Percentiles rank a stretch among this genome's conserved stretches.
phyloP scores from a whole-genome alignment of 768 basidiomycete species.

The Boletales sp. region DNA sequence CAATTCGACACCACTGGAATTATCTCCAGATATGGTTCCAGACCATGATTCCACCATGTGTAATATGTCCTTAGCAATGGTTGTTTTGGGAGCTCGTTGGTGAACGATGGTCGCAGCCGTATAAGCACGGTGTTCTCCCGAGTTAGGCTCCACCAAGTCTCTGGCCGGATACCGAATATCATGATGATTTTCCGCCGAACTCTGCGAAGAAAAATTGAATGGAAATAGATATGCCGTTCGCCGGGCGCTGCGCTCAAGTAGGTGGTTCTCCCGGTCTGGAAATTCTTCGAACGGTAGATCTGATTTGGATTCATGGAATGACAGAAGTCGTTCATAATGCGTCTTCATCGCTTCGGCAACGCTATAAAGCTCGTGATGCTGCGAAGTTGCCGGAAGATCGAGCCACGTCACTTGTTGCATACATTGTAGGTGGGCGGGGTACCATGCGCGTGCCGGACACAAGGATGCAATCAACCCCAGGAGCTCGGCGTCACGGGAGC shows the following conservation, averaged over 20 bases:
- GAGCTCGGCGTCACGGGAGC: conserved; percentile 22
- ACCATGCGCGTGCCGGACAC: conserved; percentile 34
- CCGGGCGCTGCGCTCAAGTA: conserved; percentile 13
- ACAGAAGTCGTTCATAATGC: conserved; percentile 15
- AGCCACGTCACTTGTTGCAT: conserved; percentile 39
- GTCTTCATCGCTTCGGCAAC: conserved; percentile 25
- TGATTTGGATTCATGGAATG: conserved; percentile 3
- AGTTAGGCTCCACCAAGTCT: not conserved
- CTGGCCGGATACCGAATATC: conserved; percentile 10
- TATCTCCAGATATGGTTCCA: not conserved
- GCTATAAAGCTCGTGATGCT: conserved; percentile 27
- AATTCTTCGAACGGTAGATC: not conserved
- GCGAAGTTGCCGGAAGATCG: conserved; percentile 19
- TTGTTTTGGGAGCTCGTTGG: not conserved
- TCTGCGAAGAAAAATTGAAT: not conserved
- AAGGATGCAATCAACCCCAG: conserved; percentile 32
- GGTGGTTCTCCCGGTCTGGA: conserved; percentile 1
- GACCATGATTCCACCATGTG: conserved; percentile 9
- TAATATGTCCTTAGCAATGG: not conserved
- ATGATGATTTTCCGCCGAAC: not conserved
- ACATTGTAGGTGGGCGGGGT: conserved; percentile 33
- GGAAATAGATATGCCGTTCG: conserved; percentile 2
- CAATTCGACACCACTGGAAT: not conserved
- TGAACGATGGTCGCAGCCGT: conserved; percentile 5
- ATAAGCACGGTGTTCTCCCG: conserved; percentile 10